A percentile compares a stretch with the other conserved stretches of the same genome.
Conservation (phyloP, 345 rosid species). For the Citropsis articulata region DNA sequence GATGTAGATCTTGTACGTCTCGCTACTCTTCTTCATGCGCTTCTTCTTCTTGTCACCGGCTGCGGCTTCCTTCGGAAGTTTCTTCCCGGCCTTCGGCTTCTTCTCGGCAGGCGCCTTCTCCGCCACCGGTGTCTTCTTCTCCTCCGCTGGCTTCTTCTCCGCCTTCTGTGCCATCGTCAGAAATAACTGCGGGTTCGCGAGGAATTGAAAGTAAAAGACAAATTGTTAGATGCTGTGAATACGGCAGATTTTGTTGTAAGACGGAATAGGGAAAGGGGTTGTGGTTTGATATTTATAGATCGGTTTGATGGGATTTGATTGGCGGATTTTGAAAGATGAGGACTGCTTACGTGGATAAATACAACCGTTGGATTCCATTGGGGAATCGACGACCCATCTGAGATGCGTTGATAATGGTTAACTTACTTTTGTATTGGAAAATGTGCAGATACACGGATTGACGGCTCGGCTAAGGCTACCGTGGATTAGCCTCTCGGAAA, state of each 20-base stretch:
- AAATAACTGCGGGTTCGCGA: neutral
- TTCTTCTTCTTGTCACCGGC: conserved; percentile 70
- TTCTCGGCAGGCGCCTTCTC: conserved; percentile 79
- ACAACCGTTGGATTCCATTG: neutral
- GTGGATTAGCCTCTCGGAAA: neutral
- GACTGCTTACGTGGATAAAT: neutral
- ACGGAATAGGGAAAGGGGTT: accelerated
- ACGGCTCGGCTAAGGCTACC: neutral
- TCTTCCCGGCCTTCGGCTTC: conserved; percentile 81
- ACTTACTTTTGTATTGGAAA: neutral
- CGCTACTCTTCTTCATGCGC: conserved; percentile 53
- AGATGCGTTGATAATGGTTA: neutral
- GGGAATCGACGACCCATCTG: neutral
- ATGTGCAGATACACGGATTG: neutral
- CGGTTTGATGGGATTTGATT: neutral
- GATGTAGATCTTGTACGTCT: conserved; percentile 86
- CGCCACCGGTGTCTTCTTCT: conserved; percentile 48
- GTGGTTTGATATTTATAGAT: neutral
- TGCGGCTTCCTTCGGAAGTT: conserved; percentile 67
- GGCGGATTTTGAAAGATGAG: neutral
- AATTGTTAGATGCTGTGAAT: neutral
- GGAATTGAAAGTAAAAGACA: neutral
- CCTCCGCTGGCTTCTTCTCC: conserved; percentile 71
- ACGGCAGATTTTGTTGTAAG: neutral
- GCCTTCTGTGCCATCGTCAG: conserved; percentile 48